A percentile compares a stretch with the other conserved stretches of the same genome.
These are phyloP conservation scores for Santalum album DNA, from an alignment of 164 flowering plant genomes.

Conservation along the genomic window DNA sequence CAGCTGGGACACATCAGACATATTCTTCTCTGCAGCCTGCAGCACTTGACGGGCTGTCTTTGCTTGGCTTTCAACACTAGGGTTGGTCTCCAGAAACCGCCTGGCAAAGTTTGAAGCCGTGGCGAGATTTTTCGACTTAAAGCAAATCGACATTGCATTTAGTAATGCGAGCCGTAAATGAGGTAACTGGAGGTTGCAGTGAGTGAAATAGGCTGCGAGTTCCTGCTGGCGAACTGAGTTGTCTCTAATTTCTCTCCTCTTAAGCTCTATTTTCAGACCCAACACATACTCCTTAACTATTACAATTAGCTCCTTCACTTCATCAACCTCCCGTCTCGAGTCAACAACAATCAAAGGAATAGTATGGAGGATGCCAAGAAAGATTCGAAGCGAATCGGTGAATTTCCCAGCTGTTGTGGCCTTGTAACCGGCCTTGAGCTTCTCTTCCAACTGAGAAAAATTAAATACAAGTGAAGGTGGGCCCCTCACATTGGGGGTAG, in stretches of 20 bases:
- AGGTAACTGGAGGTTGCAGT: conserved; percentile 1
- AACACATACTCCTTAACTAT: conserved; percentile 1
- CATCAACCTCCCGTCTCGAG: conserved; percentile 1
- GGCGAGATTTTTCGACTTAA: not conserved
- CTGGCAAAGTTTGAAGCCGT: conserved; percentile 1
- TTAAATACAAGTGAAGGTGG: not conserved
- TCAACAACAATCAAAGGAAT: not conserved
- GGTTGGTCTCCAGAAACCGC: conserved; percentile 1
- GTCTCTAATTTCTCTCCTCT: conserved; percentile 1
- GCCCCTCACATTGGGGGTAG: not conserved
- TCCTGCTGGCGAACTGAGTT: conserved; percentile 3
- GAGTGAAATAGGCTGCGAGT: conserved; percentile 2
- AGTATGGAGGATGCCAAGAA: not conserved
- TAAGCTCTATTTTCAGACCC: conserved; percentile 1
- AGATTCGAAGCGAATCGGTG: not conserved
- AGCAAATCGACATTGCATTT: conserved; percentile 1
- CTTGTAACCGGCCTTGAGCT: conserved; percentile 2
- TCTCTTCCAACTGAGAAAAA: not conserved
- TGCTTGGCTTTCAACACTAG: not conserved
- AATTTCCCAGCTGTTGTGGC: conserved; percentile 1
- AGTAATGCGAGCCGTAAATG: not conserved
- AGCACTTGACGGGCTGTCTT: conserved; percentile 2
- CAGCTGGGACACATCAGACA: not conserved
- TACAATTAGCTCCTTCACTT: not conserved
- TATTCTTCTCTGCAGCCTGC: not conserved